phyloP scores from a whole-genome alignment of 176 grass and related monocot species.

The Zoysia japonica region DNA sequence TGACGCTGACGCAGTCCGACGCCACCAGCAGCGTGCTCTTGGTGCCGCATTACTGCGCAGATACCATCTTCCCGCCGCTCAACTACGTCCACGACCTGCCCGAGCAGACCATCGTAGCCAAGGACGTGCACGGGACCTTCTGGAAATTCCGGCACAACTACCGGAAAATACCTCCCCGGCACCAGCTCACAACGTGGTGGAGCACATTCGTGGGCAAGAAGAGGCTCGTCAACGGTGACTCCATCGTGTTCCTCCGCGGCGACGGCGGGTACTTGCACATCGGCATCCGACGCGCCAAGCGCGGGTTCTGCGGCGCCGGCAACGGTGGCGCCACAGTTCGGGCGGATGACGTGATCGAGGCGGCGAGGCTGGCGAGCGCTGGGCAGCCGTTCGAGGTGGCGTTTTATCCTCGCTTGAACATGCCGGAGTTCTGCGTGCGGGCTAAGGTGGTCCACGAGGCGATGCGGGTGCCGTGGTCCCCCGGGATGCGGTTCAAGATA shows the following conservation, averaged over 20 bases:
- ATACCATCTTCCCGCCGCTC: conserved; percentile 90
- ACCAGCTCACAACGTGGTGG: conserved; percentile 93
- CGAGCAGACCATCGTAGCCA: conserved; percentile 84
- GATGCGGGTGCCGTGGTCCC: conserved; percentile 71
- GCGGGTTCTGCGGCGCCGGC: conserved; percentile 39
- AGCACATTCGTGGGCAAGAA: conserved; percentile 95
- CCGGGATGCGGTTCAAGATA: conserved; percentile 97
- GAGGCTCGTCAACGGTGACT: conserved; percentile 89
- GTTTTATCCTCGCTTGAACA: conserved; percentile 87
- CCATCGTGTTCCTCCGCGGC: conserved; percentile 80
- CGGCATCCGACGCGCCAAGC: conserved; percentile 78
- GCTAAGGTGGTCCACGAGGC: conserved; percentile 53
- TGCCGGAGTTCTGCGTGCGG: conserved; percentile 82
- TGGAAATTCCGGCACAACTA: conserved; percentile 99
- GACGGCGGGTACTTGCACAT: conserved; percentile 75
- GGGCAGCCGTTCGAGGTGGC: conserved; percentile 67
- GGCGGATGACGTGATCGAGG: conserved; percentile 61
- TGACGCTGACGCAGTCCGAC: conserved; percentile 93
- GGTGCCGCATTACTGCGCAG: conserved; percentile 87
- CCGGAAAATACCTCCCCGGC: conserved; percentile 83
- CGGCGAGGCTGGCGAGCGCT: conserved; percentile 51
- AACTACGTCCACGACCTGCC: conserved; percentile 87
- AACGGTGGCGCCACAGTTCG: conserved; percentile 52
- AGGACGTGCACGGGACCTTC: conserved; percentile 74
- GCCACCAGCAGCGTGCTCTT: conserved; percentile 53